These are phyloP conservation scores for Macaranga tanarius DNA, from an alignment of 441 rosid genomes.

Conservation along the genomic window DNA sequence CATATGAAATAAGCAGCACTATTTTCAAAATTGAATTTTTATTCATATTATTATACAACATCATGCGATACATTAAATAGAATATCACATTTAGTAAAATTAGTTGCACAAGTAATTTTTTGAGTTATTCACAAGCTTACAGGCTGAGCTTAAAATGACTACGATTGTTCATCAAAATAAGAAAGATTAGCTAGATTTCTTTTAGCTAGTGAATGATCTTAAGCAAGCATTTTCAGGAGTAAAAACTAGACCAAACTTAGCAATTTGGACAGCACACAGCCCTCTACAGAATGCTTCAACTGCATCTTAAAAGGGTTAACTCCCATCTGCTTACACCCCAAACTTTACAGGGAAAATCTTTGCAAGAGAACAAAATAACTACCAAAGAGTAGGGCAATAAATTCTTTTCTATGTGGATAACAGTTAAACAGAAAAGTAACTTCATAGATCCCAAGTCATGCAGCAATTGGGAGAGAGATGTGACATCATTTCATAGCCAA, in stretches of 20 bases:
- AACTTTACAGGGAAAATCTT: neutral
- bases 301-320: neutral
- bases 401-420: neutral
- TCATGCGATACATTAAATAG: neutral
- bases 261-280: too few relatives aligned
- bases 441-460: neutral
- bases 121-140: neutral
- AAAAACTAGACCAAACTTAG: too few relatives aligned
- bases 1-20: too few relatives aligned
- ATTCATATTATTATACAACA: too few relatives aligned
- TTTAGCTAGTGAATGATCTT: too few relatives aligned
- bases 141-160: too few relatives aligned
- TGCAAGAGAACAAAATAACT: neutral
- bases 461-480: neutral
- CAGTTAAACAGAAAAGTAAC: neutral
- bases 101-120: neutral
- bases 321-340: neutral
- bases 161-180: too few relatives aligned
- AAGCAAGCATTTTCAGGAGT: too few relatives aligned
- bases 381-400: neutral
- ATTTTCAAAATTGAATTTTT: too few relatives aligned
- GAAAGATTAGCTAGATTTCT: too few relatives aligned
- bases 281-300: neutral
- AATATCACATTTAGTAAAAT: neutral
- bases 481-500: neutral